Percentiles rank a stretch among this genome's conserved stretches.
phyloP scores from a whole-genome alignment of 2,329 filamentous ascomycete species.

The Sclerotinia nivalis region DNA sequence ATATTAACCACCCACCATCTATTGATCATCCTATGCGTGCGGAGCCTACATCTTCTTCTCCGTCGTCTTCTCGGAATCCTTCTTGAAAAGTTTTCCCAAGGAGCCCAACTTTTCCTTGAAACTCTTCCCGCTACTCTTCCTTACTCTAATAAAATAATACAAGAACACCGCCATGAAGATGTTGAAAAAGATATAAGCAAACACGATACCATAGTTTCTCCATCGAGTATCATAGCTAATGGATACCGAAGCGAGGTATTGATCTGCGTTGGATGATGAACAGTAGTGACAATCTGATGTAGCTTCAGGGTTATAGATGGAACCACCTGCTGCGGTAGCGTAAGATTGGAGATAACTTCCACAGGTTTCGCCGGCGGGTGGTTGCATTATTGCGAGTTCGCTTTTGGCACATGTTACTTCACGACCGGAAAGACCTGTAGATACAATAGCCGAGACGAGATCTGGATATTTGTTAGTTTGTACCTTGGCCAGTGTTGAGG shows the following conservation, averaged over 20 bases:
- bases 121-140: slow-evolving; percentile 30
- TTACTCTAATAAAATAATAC: slow-evolving; percentile 52
- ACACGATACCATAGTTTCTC: slow-evolving; percentile 67
- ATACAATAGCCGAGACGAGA: slow-evolving; percentile 69
- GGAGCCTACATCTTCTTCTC: slow-evolving; percentile 24
- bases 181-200: slow-evolving; percentile 59
- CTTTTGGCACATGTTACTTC: slow-evolving; percentile 65
- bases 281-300: slow-evolving; percentile 58
- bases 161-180: slow-evolving; percentile 52
- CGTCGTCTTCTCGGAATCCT: slow-evolving; percentile 24
- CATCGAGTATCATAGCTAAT: slow-evolving; percentile 61
- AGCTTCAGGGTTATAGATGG: slow-evolving; percentile 52
- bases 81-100: slow-evolving; percentile 29
- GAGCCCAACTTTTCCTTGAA: slow-evolving; percentile 25
- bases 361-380: slow-evolving; percentile 59
- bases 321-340: slow-evolving; percentile 52
- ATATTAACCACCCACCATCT: not conserved
- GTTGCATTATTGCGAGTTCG: slow-evolving; percentile 67
- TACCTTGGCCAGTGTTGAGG: not conserved
- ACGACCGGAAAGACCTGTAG: slow-evolving; percentile 68
- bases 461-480: slow-evolving; percentile 50
- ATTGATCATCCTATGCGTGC: slow-evolving; percentile 22
- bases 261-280: slow-evolving; percentile 54
- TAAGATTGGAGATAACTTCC: slow-evolving; percentile 57
- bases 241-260: slow-evolving; percentile 52